Percentiles rank a stretch among this genome's conserved stretches.
Evolutionary conservation across 129 eudicot species (phyloP).

Genomic region (Erigeron canadensis): DNA sequence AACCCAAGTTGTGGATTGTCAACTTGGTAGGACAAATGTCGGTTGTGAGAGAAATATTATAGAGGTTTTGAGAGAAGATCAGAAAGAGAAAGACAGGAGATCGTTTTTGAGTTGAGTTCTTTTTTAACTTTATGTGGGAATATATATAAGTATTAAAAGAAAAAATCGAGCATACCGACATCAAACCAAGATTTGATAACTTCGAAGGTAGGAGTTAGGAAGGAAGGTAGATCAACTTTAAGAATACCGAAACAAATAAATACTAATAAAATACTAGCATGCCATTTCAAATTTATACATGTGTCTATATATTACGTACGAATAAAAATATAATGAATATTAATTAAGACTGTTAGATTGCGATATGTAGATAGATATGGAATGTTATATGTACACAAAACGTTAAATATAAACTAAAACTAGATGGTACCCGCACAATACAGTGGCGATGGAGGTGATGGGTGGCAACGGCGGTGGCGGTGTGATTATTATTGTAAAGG

Average conservation of each 20-base stretch:
- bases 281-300: neutral
- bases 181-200: constrained; percentile 25
- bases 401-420: too few species aligned
- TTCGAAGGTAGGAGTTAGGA: constrained; percentile 43
- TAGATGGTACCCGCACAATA: too few species aligned
- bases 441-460: too few species aligned
- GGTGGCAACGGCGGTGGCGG: too few species aligned
- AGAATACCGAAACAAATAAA: constrained; percentile 26
- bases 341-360: neutral
- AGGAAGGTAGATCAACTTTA: constrained; percentile 41
- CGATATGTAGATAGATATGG: too few species aligned
- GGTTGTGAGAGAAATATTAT: constrained; percentile 27
- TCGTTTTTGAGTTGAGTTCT: constrained; percentile 40
- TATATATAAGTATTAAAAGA: constrained; percentile 1
- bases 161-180: constrained; percentile 31
- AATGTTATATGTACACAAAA: too few species aligned
- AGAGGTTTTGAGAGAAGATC: neutral
- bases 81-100: constrained; percentile 8
- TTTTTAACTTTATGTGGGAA: constrained; percentile 27
- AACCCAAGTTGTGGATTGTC: constrained; percentile 25
- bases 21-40: constrained; percentile 33
- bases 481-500: too few species aligned
- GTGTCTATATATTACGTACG: constrained; percentile 8
- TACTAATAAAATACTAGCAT: constrained; percentile 5
- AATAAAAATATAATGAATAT: neutral